Base-by-base conservation (phyloP, 1,284 basidiomycete species). In the Ustilago vetiveriae region DNA sequence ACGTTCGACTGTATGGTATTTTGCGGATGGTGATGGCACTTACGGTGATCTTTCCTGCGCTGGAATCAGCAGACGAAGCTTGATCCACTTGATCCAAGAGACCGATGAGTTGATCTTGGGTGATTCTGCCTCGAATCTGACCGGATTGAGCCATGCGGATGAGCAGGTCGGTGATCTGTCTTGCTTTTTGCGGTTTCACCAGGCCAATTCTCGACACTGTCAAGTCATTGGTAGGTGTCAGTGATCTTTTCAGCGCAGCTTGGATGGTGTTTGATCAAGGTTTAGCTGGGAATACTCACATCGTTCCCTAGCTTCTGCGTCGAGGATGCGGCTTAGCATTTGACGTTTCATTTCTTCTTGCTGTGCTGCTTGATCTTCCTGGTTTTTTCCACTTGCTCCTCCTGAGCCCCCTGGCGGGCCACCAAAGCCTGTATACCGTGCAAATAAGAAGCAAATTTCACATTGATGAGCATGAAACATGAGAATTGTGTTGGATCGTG, bases 131-230 rank as follows among this genome's bases (percentile, higher is more conserved):
- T 51, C 90, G 86, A 42, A 98, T 84, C 82, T 97, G 94, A n/a
- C 94, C 94, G 2, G 88, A 86, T 83, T 94, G 92, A 7, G 91
- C 94, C 92, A 97, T 94, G 37, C 92, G 87, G 32, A 94, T 81
- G 38, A 98, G 85, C 54, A 96, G 88, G 13, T 86, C 86, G 83
- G 96, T 91, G 71, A 98, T 93, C 82, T 94, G 89, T 54, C 87
- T 85, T 6, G 93, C 91, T 79, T 94, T 87, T 55, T 92, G 88
- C 0, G 93, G 92, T 76, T 93, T 91, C 60, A 97, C 95, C 29
- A 98, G 88, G 3, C 90, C 88, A 80, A 98, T 98, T 41, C 95
- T 88, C 4, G 94, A 92, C 63, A 92, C 91, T 92, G 10, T 14
- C 33, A 35, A 11, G 33, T 16, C 29, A 4, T 10, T 8, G 14